A percentile compares a stretch with the other conserved stretches of the same genome.
These are phyloP conservation scores for Paraconiothyrium brasiliense DNA, from an alignment of 2,329 filamentous ascomycete species.

Conservation along the genomic window DNA sequence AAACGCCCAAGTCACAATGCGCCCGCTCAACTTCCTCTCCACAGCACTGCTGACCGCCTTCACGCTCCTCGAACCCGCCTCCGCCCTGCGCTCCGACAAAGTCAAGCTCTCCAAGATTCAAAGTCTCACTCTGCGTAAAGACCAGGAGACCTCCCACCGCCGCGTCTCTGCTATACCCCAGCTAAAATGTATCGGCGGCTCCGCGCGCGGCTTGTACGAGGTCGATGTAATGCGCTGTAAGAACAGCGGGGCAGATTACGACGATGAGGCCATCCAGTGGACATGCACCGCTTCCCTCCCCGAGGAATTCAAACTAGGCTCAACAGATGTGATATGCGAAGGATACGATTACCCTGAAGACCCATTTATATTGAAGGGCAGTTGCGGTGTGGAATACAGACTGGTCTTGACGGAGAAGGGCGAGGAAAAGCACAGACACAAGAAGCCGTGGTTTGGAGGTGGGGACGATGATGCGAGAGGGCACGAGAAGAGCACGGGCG, in stretches of 20 bases:
- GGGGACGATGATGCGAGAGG: conserved; percentile 49
- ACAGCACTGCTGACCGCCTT: conserved; percentile 42
- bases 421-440: conserved; percentile 72
- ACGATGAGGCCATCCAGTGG: conserved; percentile 88
- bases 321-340: conserved; percentile 91
- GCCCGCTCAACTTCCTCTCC: conserved; percentile 38
- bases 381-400: conserved; percentile 91
- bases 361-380: conserved; percentile 86
- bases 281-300: conserved; percentile 77
- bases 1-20: conserved; percentile 35
- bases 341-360: conserved; percentile 82
- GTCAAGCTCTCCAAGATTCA: conserved; percentile 74
- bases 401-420: conserved; percentile 80
- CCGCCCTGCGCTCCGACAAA: conserved; percentile 52
- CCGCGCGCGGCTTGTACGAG: conserved; percentile 69
- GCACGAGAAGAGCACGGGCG: conserved; percentile 38
- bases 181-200: conserved; percentile 77
- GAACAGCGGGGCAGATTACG: conserved; percentile 84
- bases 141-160: conserved; percentile 75
- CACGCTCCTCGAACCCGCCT: conserved; percentile 31
- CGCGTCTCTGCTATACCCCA: conserved; percentile 77
- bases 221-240: conserved; percentile 88
- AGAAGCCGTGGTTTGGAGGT: conserved; percentile 53
- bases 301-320: conserved; percentile 75
- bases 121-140: conserved; percentile 77